Conservation (phyloP, 2,329 filamentous ascomycete species). For the Pseudogymnoascus pannorum region DNA sequence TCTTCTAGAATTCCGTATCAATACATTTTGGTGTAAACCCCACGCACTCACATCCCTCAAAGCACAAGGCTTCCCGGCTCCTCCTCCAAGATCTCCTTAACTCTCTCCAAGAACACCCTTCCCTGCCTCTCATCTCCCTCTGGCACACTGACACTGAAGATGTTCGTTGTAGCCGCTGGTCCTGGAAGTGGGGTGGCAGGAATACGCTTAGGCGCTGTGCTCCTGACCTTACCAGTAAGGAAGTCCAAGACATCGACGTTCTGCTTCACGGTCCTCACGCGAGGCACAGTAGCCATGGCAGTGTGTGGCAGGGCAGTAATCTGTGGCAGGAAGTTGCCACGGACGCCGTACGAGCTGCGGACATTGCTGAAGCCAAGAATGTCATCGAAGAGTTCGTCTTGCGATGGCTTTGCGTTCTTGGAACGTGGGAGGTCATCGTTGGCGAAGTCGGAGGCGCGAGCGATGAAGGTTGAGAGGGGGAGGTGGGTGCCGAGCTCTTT, state of each 20-base stretch:
- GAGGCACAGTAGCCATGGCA: constrained; percentile 28
- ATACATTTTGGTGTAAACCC: not conserved
- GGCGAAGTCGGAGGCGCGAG: constrained; percentile 75
- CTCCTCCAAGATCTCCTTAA: constrained; percentile 75
- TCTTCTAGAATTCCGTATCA: constrained; percentile 2
- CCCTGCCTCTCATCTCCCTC: constrained; percentile 77
- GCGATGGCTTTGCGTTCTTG: constrained; percentile 55
- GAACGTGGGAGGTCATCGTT: constrained; percentile 76
- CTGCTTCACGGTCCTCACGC: constrained; percentile 26
- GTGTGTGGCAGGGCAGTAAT: constrained; percentile 52
- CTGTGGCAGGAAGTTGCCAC: constrained; percentile 64
- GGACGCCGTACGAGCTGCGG: constrained; percentile 43
- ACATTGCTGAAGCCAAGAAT: constrained; percentile 62
- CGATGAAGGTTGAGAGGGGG: constrained; percentile 79
- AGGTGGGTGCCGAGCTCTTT: constrained; percentile 70
- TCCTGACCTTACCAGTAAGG: constrained; percentile 45
- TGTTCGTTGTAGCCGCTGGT: constrained; percentile 54
- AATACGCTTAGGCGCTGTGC: constrained; percentile 26
- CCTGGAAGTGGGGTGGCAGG: constrained; percentile 35
- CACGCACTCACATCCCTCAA: constrained; percentile 29
- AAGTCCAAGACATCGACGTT: constrained; percentile 78
- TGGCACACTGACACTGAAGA: constrained; percentile 76
- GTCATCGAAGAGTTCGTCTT: constrained; percentile 83
- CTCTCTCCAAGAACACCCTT: constrained; percentile 71
- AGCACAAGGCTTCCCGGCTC: constrained; percentile 70